A percentile compares a stretch with the other conserved stretches of the same genome.
Conservation (phyloP, 2,329 filamentous ascomycete genomes). For the Cadophora sp. region DNA sequence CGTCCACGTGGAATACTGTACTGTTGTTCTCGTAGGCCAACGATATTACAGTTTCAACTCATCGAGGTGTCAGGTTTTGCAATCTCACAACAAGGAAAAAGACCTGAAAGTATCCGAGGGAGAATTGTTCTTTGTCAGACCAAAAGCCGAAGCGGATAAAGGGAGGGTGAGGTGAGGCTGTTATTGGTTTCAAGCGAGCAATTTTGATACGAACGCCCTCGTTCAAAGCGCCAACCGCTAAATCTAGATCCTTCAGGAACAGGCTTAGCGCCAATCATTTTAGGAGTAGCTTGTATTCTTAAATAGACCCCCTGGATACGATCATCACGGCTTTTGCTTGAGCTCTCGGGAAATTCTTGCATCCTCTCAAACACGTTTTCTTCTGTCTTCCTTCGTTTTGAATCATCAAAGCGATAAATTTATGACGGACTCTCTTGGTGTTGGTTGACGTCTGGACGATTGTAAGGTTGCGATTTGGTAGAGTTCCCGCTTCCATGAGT, state of each 20-base stretch:
- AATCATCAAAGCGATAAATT: background rate
- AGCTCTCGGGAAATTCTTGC: background rate
- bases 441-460: background rate
- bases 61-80: background rate
- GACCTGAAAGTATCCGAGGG: background rate
- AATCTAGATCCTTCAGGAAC: constrained; percentile 3
- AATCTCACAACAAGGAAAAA: background rate
- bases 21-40: background rate
- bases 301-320: constrained; percentile 8
- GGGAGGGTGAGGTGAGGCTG: constrained; percentile 11
- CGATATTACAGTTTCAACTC: background rate
- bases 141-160: background rate
- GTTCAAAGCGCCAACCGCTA: constrained; percentile 14
- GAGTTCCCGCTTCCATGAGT: background rate
- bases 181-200: constrained; percentile 15
- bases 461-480: background rate
- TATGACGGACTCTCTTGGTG: background rate
- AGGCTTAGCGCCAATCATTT: constrained; percentile 2
- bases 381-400: background rate
- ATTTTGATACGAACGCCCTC: constrained; percentile 14
- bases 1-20: background rate
- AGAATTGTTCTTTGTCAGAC: background rate
- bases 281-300: background rate
- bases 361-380: background rate
- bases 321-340: background rate